These are phyloP conservation scores for Zygosaccharomyces bailii DNA, from an alignment of 805 yeast species.

Conservation along the genomic window DNA sequence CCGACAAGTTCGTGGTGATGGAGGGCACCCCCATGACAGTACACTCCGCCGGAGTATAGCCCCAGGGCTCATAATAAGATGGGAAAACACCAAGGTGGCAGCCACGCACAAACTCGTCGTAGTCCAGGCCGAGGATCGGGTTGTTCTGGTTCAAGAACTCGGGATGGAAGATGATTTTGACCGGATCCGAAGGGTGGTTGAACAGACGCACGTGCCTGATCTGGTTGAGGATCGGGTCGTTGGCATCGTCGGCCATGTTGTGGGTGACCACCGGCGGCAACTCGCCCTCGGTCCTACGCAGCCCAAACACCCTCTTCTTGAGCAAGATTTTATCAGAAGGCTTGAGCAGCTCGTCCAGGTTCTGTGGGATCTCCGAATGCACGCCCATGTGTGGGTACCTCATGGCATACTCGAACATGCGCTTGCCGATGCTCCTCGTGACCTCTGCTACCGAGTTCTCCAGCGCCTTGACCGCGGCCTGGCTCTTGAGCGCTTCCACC, in stretches of 20 bases:
- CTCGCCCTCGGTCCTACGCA: slow-evolving; percentile 66
- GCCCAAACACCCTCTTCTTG: slow-evolving; percentile 89
- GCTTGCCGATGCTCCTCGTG: slow-evolving; percentile 77
- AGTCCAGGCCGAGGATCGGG: slow-evolving; percentile 88
- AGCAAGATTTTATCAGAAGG: slow-evolving; percentile 84
- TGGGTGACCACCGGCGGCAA: slow-evolving; percentile 96
- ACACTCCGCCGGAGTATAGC: slow-evolving; percentile 98
- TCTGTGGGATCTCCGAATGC: slow-evolving; percentile 65
- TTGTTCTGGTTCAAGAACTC: slow-evolving; percentile 93
- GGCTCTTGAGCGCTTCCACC: slow-evolving; percentile 92
- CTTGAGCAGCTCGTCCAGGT: slow-evolving; percentile 77
- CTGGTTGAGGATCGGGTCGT: slow-evolving; percentile 87
- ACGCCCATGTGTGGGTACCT: slow-evolving; percentile 48
- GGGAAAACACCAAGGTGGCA: slow-evolving; percentile 98
- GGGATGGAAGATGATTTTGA: slow-evolving; percentile 95
- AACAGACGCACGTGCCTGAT: slow-evolving; percentile 88
- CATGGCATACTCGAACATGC: slow-evolving; percentile 88
- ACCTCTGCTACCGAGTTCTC: slow-evolving; percentile 87
- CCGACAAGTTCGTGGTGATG: slow-evolving; percentile 91
- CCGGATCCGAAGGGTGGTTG: slow-evolving; percentile 85
- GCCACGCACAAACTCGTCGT: slow-evolving; percentile 97
- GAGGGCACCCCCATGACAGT: slow-evolving; percentile 99
- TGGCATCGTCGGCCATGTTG: slow-evolving; percentile 89
- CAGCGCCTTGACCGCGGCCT: slow-evolving; percentile 89
- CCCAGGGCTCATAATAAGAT: slow-evolving; percentile 98